Evolutionary conservation across 257 asterid species (phyloP).

Genomic region (Fraxinus quadrangulata): DNA sequence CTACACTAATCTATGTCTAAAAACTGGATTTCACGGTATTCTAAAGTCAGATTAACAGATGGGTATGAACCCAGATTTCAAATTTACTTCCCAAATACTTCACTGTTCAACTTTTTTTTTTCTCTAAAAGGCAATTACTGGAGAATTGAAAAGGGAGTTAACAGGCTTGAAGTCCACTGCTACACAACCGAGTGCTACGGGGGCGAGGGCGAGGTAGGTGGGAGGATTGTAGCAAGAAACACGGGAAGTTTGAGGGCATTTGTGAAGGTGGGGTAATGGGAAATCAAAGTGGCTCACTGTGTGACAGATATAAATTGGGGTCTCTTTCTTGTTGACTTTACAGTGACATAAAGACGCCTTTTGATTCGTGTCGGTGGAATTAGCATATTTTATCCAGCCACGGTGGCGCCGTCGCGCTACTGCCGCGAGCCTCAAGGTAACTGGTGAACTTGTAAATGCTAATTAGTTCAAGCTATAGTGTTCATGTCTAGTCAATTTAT

Average conservation of each 20-base stretch:
- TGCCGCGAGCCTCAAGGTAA: not conserved
- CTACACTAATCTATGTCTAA: not conserved
- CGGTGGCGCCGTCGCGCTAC: not conserved
- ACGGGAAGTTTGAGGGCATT: conserved; percentile 1
- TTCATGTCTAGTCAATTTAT: too few relatives aligned
- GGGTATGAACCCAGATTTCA: conserved; percentile 9
- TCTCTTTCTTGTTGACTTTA: not conserved
- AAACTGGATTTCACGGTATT: conserved; percentile 17
- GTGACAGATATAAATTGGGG: not conserved
- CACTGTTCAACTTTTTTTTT: not conserved
- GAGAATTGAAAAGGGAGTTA: not conserved
- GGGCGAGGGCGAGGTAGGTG: not conserved
- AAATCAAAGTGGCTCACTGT: not conserved
- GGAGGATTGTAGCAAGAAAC: conserved; percentile 10
- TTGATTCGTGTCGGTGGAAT: conserved; percentile 6
- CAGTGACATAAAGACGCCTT: not conserved
- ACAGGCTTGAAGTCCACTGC: conserved; percentile 2
- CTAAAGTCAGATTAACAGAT: not conserved
- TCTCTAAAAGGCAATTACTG: not conserved
- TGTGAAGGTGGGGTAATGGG: conserved; percentile 16
- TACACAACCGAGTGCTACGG: not conserved
- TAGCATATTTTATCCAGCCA: not conserved
- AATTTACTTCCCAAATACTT: not conserved
- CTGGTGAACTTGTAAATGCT: too few relatives aligned
- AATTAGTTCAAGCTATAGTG: too few relatives aligned